Percentiles rank a stretch among this genome's conserved stretches.
These are phyloP conservation scores for Croton setiger DNA, from an alignment of 441 rosid genomes.

Conservation along the genomic window DNA sequence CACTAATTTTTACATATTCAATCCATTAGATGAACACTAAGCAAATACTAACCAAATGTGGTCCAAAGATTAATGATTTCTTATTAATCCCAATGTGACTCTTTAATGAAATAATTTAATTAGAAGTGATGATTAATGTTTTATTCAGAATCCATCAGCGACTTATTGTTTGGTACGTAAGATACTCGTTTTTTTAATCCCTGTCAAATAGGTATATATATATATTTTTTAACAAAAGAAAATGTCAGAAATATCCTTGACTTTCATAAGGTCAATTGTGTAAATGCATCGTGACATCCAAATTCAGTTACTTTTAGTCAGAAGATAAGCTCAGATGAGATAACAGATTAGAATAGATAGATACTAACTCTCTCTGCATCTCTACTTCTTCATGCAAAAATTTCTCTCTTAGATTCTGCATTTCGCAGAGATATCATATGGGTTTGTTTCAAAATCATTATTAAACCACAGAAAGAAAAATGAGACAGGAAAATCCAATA, in stretches of 20 bases:
- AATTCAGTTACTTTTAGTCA: conserved; percentile 9
- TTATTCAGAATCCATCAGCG: too few relatives aligned
- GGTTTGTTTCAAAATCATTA: conserved; percentile 30
- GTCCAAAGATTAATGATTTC: too few relatives aligned
- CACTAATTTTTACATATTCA: too few relatives aligned
- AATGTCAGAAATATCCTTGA: conserved; percentile 5
- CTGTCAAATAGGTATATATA: too few relatives aligned
- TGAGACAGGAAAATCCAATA: conserved; percentile 42
- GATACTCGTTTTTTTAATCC: too few relatives aligned
- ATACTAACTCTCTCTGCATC: conserved; percentile 10
- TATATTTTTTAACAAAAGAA: too few relatives aligned
- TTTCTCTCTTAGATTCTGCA: conserved; percentile 14
- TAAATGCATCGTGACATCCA: background rate
- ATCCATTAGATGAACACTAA: too few relatives aligned
- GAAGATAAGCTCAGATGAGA: conserved; percentile 13
- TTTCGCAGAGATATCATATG: conserved; percentile 32
- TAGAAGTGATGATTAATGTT: too few relatives aligned
- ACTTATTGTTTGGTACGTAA: too few relatives aligned
- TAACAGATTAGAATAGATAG: background rate
- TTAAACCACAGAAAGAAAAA: conserved; percentile 10
- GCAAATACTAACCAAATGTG: too few relatives aligned
- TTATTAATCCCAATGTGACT: too few relatives aligned
- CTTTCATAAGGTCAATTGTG: conserved; percentile 1
- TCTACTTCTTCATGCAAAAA: background rate
- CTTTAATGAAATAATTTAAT: too few relatives aligned